These are phyloP conservation scores for Aspergillus quadricinctus DNA, from an alignment of 2,329 filamentous ascomycete genomes.

Conservation along the genomic window DNA sequence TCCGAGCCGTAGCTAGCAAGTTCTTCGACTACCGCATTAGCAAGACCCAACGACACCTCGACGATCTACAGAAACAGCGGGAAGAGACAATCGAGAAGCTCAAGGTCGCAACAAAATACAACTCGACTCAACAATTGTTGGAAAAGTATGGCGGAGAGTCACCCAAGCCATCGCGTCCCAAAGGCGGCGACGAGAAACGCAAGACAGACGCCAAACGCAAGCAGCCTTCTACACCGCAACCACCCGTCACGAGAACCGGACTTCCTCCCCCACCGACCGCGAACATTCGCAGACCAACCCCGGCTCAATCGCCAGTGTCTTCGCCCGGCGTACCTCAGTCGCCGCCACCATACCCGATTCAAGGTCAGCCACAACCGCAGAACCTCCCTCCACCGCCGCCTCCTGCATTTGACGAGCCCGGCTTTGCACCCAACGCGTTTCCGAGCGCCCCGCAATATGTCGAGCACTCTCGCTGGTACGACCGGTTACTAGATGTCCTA, in stretches of 20 bases:
- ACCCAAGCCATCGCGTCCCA: slow-evolving; percentile 31
- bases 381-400: slow-evolving; percentile 7
- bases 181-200: slow-evolving; percentile 20
- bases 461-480: slow-evolving; percentile 73
- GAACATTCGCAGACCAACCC: slow-evolving; percentile 49
- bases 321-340: slow-evolving; percentile 22
- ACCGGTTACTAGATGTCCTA: slow-evolving; percentile 84
- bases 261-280: slow-evolving; percentile 60
- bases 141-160: slow-evolving; percentile 84
- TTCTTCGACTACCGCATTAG: slow-evolving; percentile 81
- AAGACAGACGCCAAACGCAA: slow-evolving; percentile 19
- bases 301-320: slow-evolving; percentile 8
- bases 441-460: slow-evolving; percentile 31
- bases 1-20: slow-evolving; percentile 61
- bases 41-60: slow-evolving; percentile 63
- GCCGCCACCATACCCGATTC: slow-evolving; percentile 21
- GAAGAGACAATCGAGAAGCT: slow-evolving; percentile 87
- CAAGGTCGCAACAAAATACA: slow-evolving; percentile 92
- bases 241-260: slow-evolving; percentile 45
- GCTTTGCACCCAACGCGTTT: slow-evolving; percentile 48
- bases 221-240: slow-evolving; percentile 16
- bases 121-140: slow-evolving; percentile 85
- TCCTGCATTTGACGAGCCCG: slow-evolving; percentile 33
- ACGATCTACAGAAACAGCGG: slow-evolving; percentile 72
- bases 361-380: slow-evolving; percentile 7